phyloP scores from a whole-genome alignment of 1,284 basidiomycete species.

The Irpex rosettiformis region DNA sequence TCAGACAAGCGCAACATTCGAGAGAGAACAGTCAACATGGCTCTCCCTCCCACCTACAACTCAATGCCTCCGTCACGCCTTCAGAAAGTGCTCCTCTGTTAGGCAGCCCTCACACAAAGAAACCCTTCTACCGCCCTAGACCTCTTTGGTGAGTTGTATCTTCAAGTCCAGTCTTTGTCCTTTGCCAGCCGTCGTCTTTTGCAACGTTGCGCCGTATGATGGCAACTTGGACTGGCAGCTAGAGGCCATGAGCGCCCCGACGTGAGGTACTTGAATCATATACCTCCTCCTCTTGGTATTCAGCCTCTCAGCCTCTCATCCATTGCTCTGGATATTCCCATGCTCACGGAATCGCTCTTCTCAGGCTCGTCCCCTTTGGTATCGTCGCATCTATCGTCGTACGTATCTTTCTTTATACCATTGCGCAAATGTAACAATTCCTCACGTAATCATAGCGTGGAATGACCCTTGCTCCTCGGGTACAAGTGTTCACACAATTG shows the following conservation, averaged over 20 bases:
- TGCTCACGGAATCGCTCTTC: background rate
- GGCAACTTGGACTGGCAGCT: background rate
- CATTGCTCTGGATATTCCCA: background rate
- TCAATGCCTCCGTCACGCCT: background rate
- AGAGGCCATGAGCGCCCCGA: background rate
- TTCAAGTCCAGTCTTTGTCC: background rate
- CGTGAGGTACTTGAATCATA: background rate
- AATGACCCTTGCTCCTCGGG: slow-evolving; percentile 74
- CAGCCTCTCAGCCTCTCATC: background rate
- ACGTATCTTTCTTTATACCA: slow-evolving; percentile 25
- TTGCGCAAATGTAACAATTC: slow-evolving; percentile 10
- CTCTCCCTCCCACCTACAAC: background rate
- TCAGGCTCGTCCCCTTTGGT: slow-evolving; percentile 73
- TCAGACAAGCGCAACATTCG: slow-evolving; percentile 9
- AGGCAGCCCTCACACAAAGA: slow-evolving; percentile 32
- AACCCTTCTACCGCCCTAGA: slow-evolving; percentile 64
- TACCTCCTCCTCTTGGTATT: background rate
- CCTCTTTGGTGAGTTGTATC: slow-evolving; percentile 49
- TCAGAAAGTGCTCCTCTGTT: slow-evolving; percentile 33
- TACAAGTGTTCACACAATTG: slow-evolving; percentile 76
- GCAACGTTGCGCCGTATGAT: background rate
- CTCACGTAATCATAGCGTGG: slow-evolving; percentile 48
- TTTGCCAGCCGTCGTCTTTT: background rate
- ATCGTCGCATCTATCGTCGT: slow-evolving; percentile 63
- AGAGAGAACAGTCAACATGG: background rate